Base-by-base conservation (phyloP, 1,284 basidiomycete genomes). In the Rhodotorula sp. region DNA sequence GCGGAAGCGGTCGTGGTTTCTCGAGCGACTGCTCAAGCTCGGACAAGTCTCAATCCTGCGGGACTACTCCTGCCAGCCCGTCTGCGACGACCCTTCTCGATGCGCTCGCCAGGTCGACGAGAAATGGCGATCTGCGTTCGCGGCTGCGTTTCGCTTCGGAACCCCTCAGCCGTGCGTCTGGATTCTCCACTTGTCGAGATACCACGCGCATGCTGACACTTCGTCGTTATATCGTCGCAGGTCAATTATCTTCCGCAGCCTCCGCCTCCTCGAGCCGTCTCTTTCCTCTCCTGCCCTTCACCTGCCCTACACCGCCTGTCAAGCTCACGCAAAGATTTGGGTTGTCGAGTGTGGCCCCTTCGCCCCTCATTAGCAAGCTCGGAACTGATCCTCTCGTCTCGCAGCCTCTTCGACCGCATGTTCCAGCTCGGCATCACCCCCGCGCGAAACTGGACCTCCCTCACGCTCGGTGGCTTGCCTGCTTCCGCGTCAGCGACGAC, bases 31-130 rank as follows among this genome's bases (percentile, higher is more conserved):
- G 22, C 84, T 97, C 71, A 96, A 97, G 80, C 86, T 97, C 7
- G 92, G 92, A 3, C 83, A 92, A 34, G 89, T 90, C 1, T 87
- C 89, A 75, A 86, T 94, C 37, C 87, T 89, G 48, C 91, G 94
- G 78, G 94, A 96, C 77, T 94, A 93, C 89, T 79, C 76, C 86
- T 84, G 74, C 46, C 60, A 90, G 69, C 78, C 86, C 0, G 88
- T 89, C 22, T 97, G 94, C 78, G 90, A 91, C 5, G 93, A 96
- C 74, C 83, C 91, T 2, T 66, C 84, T 0, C 84, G 80, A 26
- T 97, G 94, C 78, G 92, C 92, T 26, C 85, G 87, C n/a, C 81
- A 89, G n/a, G 84, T 97, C 13, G 92, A 95, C 77, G 94, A 95
- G 71, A 94, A 94, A 79, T 97, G 93, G 92, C 83, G 87, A 53